These are phyloP conservation scores for Candida dajiaensis DNA, from an alignment of 805 yeast species.

Conservation along the genomic window DNA sequence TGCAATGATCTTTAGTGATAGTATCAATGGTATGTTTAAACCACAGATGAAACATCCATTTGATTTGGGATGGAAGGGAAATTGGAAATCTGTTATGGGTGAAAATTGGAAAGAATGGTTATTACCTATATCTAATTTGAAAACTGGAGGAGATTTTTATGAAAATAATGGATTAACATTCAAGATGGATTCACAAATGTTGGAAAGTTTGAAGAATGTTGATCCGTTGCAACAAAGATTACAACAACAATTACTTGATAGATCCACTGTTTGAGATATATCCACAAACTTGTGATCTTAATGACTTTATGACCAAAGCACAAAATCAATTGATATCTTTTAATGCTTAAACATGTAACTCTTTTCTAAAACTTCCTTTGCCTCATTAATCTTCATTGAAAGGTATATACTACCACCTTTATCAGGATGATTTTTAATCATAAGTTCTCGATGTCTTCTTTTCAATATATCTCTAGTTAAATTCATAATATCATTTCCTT, in stretches of 20 bases:
- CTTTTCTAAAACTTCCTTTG: slow-evolving; percentile 73
- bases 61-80: slow-evolving; percentile 59
- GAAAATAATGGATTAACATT: slow-evolving; percentile 47
- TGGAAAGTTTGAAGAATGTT: slow-evolving; percentile 34
- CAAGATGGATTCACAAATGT: slow-evolving; percentile 38
- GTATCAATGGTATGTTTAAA: slow-evolving; percentile 22
- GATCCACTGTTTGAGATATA: background rate
- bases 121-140: slow-evolving; percentile 43
- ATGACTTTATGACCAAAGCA: background rate
- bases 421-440: slow-evolving; percentile 85
- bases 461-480: slow-evolving; percentile 47
- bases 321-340: background rate
- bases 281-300: background rate
- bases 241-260: slow-evolving; percentile 3
- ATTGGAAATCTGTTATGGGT: slow-evolving; percentile 78
- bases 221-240: slow-evolving; percentile 38
- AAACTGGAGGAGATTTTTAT: slow-evolving; percentile 19
- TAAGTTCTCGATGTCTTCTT: slow-evolving; percentile 65
- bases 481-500: slow-evolving; percentile 47
- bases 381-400: slow-evolving; percentile 83
- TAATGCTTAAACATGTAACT: slow-evolving; percentile 35
- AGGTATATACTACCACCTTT: slow-evolving; percentile 79
- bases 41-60: slow-evolving; percentile 56
- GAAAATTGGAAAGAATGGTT: slow-evolving; percentile 57
- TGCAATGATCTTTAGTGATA: slow-evolving; percentile 28